Evolutionary conservation across 257 asterid genomes (phyloP), one percentile per base, ranked within the genome.

Genomic region (Ocimum tenuiflorum): DNA sequence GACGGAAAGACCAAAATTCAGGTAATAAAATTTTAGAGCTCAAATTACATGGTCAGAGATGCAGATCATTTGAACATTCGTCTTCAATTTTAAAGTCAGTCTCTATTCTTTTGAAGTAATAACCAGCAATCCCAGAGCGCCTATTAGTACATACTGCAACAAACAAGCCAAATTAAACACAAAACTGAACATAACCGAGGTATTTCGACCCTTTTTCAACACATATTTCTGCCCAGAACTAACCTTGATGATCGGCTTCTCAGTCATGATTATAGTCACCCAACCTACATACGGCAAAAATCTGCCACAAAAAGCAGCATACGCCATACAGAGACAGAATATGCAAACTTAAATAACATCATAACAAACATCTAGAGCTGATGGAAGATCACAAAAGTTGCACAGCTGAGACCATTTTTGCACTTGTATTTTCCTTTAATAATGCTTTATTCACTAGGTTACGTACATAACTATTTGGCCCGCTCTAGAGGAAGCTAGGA

Each of bases 221-320:
- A 27, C 6, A 56, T 63, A 31, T 31, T 71, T 7, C 8, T 17
- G 17, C 0, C 12, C 22, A 55, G 45, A 72, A 48, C 78, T 35
- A 55, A 92, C 99, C 99, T 92, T 92, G 88, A 92, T 83, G 68
- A 90, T 82, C 43, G 99, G 99, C 82, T 94, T 90, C 73, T 94
- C 99, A 0, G 99, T 94, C 99, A 94, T 94, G 75, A 94, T 88
- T 64, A 94, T 94, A 0, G 99, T 94, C 58, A 94, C 99, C 99
- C 99, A 94, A 6, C 99, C 99, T 12, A 94, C 99, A 41, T 94
- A 94, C 4, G 97, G 97, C 83, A 94, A 81, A 81, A 94, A 94
- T 73, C 99, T 94, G 85, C 68, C 13, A 35, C 6, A 6, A 71
- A 52, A 66, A 60, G 69, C 54, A 63, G 63, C 56, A 8, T 11